Evolutionary conservation across 139 green algal genomes (phyloP).

Genomic region (Micractinium conductrix): DNA sequence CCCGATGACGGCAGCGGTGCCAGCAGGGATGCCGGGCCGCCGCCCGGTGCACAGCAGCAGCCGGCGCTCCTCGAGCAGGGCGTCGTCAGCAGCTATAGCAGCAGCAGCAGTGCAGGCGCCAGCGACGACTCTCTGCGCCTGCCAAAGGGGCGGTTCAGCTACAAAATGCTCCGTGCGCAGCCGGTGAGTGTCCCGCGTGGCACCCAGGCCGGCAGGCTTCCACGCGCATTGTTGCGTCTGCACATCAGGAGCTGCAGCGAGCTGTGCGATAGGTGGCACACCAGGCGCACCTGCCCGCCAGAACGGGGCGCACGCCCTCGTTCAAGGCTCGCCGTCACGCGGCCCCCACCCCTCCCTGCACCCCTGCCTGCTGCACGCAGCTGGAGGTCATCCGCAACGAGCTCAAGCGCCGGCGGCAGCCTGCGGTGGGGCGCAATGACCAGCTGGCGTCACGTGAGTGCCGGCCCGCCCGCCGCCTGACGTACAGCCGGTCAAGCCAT

Average conservation of each 20-base stretch:
- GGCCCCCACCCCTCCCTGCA: not conserved
- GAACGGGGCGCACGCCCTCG: not conserved
- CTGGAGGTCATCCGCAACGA: slow-evolving; percentile 13
- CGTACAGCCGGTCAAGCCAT: too few species aligned
- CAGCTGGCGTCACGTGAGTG: slow-evolving; percentile 21
- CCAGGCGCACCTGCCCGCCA: not conserved
- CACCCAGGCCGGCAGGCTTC: not conserved
- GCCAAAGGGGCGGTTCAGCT: slow-evolving; percentile 22
- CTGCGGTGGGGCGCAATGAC: slow-evolving; percentile 2
- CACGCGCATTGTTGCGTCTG: not conserved
- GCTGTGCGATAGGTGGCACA: not conserved
- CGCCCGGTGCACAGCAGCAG: too few species aligned
- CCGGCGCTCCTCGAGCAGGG: not conserved
- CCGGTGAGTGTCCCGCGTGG: slow-evolving; percentile 1
- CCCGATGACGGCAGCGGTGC: too few species aligned
- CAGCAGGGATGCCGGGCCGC: too few species aligned
- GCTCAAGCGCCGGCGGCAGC: slow-evolving; percentile 9
- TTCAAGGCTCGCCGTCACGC: not conserved
- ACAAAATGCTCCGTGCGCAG: slow-evolving; percentile 28
- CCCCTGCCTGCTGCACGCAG: not conserved
- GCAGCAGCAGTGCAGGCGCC: not conserved
- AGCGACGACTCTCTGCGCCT: not conserved
- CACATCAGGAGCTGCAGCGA: not conserved
- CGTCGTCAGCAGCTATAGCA: not conserved
- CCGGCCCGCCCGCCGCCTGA: too few species aligned